phyloP scores from a whole-genome alignment of 2,329 filamentous ascomycete species.

The Capronia epimyces region DNA sequence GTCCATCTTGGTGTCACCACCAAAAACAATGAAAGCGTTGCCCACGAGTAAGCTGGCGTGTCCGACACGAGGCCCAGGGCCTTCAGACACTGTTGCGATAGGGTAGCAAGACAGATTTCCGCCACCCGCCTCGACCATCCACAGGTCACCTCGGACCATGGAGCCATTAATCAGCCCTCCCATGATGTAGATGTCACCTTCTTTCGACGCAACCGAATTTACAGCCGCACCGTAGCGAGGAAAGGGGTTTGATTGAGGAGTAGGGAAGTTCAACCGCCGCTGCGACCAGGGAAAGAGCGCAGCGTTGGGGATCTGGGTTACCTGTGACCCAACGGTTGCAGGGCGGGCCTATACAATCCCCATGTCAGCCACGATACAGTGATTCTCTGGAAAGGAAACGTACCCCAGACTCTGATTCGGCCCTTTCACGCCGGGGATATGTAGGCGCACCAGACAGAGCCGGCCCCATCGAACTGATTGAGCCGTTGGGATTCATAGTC shows the following conservation, averaged over 20 bases:
- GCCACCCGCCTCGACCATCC: conserved; percentile 87
- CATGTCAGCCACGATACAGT: conserved; percentile 9
- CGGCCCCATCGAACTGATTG: conserved; percentile 22
- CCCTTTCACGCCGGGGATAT: conserved; percentile 48
- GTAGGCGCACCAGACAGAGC: conserved; percentile 16
- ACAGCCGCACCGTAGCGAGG: conserved; percentile 95
- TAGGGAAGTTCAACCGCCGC: conserved; percentile 76
- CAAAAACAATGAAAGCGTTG: conserved; percentile 98
- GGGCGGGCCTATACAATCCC: conserved; percentile 18
- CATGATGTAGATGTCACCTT: conserved; percentile 97
- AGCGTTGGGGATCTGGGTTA: conserved; percentile 60
- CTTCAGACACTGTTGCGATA: conserved; percentile 84
- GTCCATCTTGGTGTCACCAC: conserved; percentile 95
- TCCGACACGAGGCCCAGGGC: conserved; percentile 88
- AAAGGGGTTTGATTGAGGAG: conserved; percentile 77
- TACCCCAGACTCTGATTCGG: conserved; percentile 53
- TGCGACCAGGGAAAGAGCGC: conserved; percentile 96
- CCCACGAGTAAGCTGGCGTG: conserved; percentile 91
- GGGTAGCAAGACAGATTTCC: conserved; percentile 86
- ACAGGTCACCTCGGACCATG: conserved; percentile 92
- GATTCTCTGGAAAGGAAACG: conserved; percentile 25
- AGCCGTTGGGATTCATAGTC: conserved; percentile 22
- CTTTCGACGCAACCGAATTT: conserved; percentile 86
- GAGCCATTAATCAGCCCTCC: conserved; percentile 91
- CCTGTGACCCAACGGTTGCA: conserved; percentile 38